Evolutionary conservation across 352 stramenopile genomes (phyloP), one percentile per base, ranked within the genome.

Genomic region (Elongisporangium prolatum): DNA sequence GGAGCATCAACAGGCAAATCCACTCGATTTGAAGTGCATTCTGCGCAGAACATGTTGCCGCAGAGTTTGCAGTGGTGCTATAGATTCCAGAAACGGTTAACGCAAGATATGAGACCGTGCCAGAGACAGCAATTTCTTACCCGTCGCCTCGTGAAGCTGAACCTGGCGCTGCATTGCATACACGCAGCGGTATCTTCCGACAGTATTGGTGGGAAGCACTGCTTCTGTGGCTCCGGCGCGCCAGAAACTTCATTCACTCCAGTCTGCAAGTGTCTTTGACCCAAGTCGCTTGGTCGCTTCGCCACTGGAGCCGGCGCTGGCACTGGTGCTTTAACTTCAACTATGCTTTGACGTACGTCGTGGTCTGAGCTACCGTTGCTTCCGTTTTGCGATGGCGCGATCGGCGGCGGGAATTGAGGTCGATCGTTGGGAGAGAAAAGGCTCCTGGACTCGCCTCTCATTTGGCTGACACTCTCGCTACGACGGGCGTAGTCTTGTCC

Each of bases 61-160:
- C 86, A 95, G 10, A 95, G 64, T 11, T 75, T 73, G 44, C 86
- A 95, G 58, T 93, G 79, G 55, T 93, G 77, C 77, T 88, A 37
- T 4, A 17, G 0, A 17, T 13, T 24, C 10, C 52, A 63, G 17
- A 61, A 20, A 28, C 52, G 21, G 4, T 48, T 21, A 50, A 53
- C 22, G 37, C 20, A 38, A 54, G 6, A 13, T 34, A 28, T 53
- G 34, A 50, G 18, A 38, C 7, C 40, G 8, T n/a, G n/a, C 22
- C 55, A 16, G 40, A 24, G 28, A 59, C 8, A 54, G 3, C 8
- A 44, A 21, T 2, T 21, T 63, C 74, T 38, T 73, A 88, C 77
- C 21, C 84, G 80, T 11, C 84, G 80, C 21, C 84, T 78, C 40
- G 93, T 81, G 8, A 89, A 75, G 21, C 78, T 76, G 67, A 95